Conservation (phyloP, 1,284 basidiomycete species). For the Melampsora larici-populina region DNA sequence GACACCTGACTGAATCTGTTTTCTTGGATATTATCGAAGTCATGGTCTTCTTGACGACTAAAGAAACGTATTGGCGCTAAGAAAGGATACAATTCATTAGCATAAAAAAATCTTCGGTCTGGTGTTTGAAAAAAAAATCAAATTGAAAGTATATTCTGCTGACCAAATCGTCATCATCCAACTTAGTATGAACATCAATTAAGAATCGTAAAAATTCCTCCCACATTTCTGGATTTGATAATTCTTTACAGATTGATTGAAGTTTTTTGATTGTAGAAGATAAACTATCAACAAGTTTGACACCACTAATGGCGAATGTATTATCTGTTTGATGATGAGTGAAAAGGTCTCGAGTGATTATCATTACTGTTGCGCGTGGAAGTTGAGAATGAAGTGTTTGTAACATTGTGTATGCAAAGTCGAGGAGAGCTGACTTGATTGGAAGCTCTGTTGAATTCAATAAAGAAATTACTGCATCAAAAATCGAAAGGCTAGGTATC, state of each 20-base stretch:
- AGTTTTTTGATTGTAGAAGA: constrained; percentile 18
- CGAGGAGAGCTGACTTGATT: constrained; percentile 22
- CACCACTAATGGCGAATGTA: neutral
- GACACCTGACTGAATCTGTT: constrained; percentile 7
- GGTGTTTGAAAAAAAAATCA: neutral
- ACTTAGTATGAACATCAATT: constrained; percentile 25
- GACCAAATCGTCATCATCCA: constrained; percentile 33
- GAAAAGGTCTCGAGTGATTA: constrained; percentile 12
- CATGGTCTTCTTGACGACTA: constrained; percentile 10
- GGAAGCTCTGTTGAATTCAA: constrained; percentile 26
- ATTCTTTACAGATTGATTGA: constrained; percentile 27
- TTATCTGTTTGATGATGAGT: constrained; percentile 1
- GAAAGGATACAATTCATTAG: neutral
- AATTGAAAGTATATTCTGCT: neutral
- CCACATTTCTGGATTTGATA: neutral
- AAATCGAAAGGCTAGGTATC: constrained; percentile 12
- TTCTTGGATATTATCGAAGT: constrained; percentile 6
- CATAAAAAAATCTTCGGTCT: neutral
- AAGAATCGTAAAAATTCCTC: constrained; percentile 37
- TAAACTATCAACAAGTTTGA: constrained; percentile 31
- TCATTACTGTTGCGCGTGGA: constrained; percentile 25
- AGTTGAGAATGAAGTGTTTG: constrained; percentile 30
- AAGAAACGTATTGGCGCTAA: constrained; percentile 24
- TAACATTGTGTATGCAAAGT: constrained; percentile 23
- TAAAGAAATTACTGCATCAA: constrained; percentile 16